Base-by-base conservation (phyloP, 805 yeast genomes). In the Lipomyces sp. region DNA sequence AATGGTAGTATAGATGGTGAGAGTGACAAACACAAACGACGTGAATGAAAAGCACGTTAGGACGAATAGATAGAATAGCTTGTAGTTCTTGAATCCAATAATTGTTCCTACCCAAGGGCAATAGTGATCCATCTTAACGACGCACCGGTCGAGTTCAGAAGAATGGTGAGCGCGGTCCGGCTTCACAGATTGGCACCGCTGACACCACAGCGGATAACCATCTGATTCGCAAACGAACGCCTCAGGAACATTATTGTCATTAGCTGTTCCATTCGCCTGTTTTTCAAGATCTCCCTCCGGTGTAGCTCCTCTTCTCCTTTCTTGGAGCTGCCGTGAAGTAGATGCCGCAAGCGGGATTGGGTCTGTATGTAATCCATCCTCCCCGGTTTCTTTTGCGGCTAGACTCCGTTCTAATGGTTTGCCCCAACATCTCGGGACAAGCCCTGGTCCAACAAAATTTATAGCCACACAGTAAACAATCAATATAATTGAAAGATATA, bases 181-280 rank as follows among this genome's bases (percentile, higher is more conserved):
- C 73, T 90, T 91, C 37, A 90, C 76, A 4, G 88, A 82, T 58
- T 84, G 80, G 74, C 97, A 90, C 10, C 78, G 76, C 0, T 88
- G 77, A 73, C 97, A 92, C 87, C 90, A 93, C 34, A 80, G 79
- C 0, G 97, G 96, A 69, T 83, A 85, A 0, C 98, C 98, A 64
- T 84, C 81, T 8, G 78, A 79, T 75, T 90, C 92, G 75, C 96
- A 90, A 18, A 82, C 74, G 74, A 91, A 93, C 32, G 82, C 78
- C 0, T 76, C 80, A 0, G 96, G 95, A 0, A 87, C 82, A 0
- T 75, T 74, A 2, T 78, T 75, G 8, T 10, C 39, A 32, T 32
- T 51, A n/a, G 34, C 15, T 32, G 32, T 6, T 51, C 54, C n/a
- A 24, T 5, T 3, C 54, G 33, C 54, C 32, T 51, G 54, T 5